These are phyloP conservation scores for Phytophthora cajani DNA, from an alignment of 352 stramenopile genomes.

Conservation along the genomic window DNA sequence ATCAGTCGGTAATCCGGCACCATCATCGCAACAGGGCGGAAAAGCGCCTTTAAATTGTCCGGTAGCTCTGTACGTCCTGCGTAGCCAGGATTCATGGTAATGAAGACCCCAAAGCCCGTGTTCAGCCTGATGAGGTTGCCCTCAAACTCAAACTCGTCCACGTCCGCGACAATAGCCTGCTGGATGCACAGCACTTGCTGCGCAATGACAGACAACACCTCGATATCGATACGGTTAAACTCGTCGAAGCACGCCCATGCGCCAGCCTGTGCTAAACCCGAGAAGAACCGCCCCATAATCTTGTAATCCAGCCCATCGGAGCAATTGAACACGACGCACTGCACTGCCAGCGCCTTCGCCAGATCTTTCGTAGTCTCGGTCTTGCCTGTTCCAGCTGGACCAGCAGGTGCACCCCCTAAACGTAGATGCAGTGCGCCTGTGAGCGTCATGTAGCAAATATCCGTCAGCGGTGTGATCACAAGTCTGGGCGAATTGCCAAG, in stretches of 20 bases:
- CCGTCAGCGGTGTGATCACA: constrained; percentile 85
- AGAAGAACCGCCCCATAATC: constrained; percentile 97
- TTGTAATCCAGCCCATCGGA: constrained; percentile 96
- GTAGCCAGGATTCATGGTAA: constrained; percentile 96
- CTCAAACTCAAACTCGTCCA: constrained; percentile 94
- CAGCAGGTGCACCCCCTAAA: constrained; percentile 92
- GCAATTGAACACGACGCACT: constrained; percentile 97
- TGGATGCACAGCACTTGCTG: constrained; percentile 96
- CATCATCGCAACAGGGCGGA: constrained; percentile 96
- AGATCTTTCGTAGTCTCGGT: constrained; percentile 96
- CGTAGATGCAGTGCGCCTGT: constrained; percentile 94
- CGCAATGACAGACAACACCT: constrained; percentile 96
- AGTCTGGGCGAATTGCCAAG: constrained; percentile 83
- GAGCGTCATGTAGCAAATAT: constrained; percentile 95
- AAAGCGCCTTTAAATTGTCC: constrained; percentile 95
- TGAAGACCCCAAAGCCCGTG: constrained; percentile 94
- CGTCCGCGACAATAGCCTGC: constrained; percentile 91
- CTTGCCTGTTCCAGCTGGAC: constrained; percentile 94
- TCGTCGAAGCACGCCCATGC: constrained; percentile 97
- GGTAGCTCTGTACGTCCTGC: constrained; percentile 92
- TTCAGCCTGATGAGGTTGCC: constrained; percentile 93
- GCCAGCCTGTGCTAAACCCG: constrained; percentile 91
- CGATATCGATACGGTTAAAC: constrained; percentile 97
- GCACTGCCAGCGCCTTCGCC: constrained; percentile 93
- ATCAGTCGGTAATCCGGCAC: constrained; percentile 95